Conservation (phyloP, 2,329 filamentous ascomycete genomes). For the Coleophoma crateriformis region DNA sequence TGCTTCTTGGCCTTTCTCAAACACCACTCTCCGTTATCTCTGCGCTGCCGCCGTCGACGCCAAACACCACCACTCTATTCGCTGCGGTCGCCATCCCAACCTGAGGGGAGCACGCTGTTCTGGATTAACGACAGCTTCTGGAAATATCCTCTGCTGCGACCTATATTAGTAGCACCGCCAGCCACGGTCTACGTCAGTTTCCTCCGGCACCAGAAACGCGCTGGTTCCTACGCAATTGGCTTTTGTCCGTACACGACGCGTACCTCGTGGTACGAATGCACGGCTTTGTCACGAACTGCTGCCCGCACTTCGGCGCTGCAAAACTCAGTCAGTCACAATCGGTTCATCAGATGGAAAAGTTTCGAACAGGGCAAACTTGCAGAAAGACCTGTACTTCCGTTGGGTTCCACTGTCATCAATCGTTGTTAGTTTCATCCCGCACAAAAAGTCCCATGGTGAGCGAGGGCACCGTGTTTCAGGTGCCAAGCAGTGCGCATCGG, state of each 20-base stretch:
- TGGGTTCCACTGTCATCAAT: constrained; percentile 11
- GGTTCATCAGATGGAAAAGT: neutral
- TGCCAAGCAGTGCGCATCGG: too few species aligned
- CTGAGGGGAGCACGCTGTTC: too few species aligned
- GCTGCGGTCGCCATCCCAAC: too few species aligned
- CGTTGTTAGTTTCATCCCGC: constrained; percentile 7
- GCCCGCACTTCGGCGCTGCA: constrained; percentile 14
- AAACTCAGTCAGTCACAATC: constrained; percentile 1
- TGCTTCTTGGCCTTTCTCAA: neutral
- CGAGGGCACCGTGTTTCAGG: neutral
- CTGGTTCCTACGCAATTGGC: neutral
- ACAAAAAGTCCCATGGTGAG: neutral
- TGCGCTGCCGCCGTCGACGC: neutral
- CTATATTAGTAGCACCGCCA: too few species aligned
- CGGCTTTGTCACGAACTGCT: constrained; percentile 8
- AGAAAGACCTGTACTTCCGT: constrained; percentile 17
- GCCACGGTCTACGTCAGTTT: too few species aligned
- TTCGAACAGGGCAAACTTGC: constrained; percentile 7
- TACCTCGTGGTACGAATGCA: constrained; percentile 17
- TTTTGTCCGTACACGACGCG: constrained; percentile 16
- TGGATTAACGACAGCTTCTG: too few species aligned
- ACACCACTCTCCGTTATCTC: neutral
- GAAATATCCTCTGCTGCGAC: too few species aligned
- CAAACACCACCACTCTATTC: too few species aligned
- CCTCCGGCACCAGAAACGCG: too few species aligned